These are phyloP conservation scores for Tricholoma matsutake DNA, from an alignment of 768 basidiomycete species.

Conservation along the genomic window DNA sequence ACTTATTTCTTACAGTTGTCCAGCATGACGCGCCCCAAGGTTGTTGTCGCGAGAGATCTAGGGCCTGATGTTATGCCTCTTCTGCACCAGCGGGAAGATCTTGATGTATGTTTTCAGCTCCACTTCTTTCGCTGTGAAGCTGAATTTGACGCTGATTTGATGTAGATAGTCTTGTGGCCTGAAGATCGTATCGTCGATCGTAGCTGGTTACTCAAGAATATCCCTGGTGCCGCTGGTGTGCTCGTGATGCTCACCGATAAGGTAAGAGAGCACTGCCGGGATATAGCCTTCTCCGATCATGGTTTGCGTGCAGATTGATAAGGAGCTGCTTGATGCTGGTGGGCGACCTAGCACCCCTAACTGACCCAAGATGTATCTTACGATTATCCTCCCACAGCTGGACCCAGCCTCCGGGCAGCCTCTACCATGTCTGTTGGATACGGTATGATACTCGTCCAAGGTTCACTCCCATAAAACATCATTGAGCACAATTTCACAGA, in stretches of 20 bases:
- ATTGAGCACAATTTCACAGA: slow-evolving; percentile 45
- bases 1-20: too few relatives aligned
- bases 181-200: slow-evolving; percentile 56
- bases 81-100: slow-evolving; percentile 43
- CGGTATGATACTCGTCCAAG: slow-evolving; percentile 40
- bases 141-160: neutral
- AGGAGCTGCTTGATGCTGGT: slow-evolving; percentile 67
- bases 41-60: slow-evolving; percentile 59
- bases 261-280: slow-evolving; percentile 31
- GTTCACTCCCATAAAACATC: neutral
- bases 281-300: slow-evolving; percentile 7
- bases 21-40: slow-evolving; percentile 24
- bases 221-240: slow-evolving; percentile 60
- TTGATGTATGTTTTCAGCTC: slow-evolving; percentile 42
- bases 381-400: slow-evolving; percentile 44
- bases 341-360: neutral
- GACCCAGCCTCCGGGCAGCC: slow-evolving; percentile 70
- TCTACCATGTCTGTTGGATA: slow-evolving; percentile 94
- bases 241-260: slow-evolving; percentile 71
- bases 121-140: neutral
- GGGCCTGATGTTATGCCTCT: slow-evolving; percentile 64
- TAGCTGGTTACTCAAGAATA: slow-evolving; percentile 72
- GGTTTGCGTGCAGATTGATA: slow-evolving; percentile 51
- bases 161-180: slow-evolving; percentile 41
- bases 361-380: neutral